Conservation (phyloP, 2,329 filamentous ascomycete species). For the Kalmusia sp. region DNA sequence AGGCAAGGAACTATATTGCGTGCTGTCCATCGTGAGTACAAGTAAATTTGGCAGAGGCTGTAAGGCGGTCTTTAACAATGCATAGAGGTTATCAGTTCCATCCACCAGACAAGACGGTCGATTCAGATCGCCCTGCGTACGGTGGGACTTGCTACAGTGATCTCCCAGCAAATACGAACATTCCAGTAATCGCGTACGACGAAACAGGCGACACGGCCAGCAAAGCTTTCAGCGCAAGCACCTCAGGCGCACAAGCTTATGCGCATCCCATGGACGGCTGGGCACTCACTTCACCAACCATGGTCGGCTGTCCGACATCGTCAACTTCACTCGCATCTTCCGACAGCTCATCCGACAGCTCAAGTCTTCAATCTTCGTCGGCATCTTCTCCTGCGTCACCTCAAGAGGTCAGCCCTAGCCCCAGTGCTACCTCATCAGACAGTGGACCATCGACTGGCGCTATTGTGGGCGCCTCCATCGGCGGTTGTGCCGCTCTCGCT, state of each 20-base stretch:
- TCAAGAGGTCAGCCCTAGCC: background rate
- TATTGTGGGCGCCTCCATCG: slow-evolving; percentile 31
- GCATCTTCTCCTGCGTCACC: background rate
- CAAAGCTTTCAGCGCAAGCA: slow-evolving; percentile 13
- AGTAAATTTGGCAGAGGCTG: background rate
- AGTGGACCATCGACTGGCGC: slow-evolving; percentile 20
- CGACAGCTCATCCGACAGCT: background rate
- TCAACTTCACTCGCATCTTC: slow-evolving; percentile 5
- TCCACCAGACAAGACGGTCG: slow-evolving; percentile 19
- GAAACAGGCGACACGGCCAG: slow-evolving; percentile 17
- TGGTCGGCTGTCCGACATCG: slow-evolving; percentile 20
- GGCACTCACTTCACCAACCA: slow-evolving; percentile 16
- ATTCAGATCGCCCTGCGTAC: slow-evolving; percentile 29
- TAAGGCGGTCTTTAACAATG: background rate
- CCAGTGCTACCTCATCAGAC: background rate
- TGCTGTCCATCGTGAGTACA: slow-evolving; percentile 36
- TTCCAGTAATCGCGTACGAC: slow-evolving; percentile 28
- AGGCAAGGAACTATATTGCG: slow-evolving; percentile 30
- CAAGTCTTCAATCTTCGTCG: background rate
- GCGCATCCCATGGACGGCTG: slow-evolving; percentile 39
- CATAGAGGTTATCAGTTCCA: slow-evolving; percentile 27
- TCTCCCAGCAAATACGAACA: slow-evolving; percentile 20
- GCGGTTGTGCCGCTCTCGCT: slow-evolving; percentile 23
- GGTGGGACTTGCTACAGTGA: slow-evolving; percentile 36
- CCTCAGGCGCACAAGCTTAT: slow-evolving; percentile 25